These are phyloP conservation scores for Dipodascopsis tothii DNA, from an alignment of 805 yeast species.

Conservation along the genomic window DNA sequence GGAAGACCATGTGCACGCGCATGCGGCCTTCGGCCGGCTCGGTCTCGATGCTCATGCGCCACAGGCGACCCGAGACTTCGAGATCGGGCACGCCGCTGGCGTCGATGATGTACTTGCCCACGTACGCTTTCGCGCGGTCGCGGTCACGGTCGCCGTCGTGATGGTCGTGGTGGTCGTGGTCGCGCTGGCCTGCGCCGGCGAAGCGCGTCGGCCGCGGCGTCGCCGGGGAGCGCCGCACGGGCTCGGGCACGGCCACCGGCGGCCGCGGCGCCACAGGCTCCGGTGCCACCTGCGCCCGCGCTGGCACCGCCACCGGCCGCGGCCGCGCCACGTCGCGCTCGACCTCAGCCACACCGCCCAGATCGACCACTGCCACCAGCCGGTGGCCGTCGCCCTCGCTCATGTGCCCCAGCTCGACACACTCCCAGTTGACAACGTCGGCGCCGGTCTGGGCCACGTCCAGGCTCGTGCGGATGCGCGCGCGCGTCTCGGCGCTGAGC, in stretches of 20 bases:
- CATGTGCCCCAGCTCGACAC: neutral
- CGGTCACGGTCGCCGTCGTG: no score
- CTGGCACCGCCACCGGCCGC: no score
- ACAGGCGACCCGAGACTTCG: neutral
- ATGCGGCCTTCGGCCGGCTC: neutral
- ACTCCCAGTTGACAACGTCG: neutral
- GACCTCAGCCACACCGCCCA: neutral
- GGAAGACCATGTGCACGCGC: neutral
- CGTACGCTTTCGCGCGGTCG: neutral
- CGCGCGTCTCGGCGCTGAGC: neutral
- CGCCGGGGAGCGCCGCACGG: no score
- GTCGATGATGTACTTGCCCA: neutral
- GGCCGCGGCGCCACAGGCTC: no score
- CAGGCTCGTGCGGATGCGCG: neutral
- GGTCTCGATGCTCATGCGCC: neutral
- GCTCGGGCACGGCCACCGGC: no score
- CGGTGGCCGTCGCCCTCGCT: neutral
- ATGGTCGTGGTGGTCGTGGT: no score
- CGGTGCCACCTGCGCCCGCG: no score
- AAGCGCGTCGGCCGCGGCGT: no score
- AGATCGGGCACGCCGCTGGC: neutral
- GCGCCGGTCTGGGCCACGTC: neutral
- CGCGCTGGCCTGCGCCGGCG: no score
- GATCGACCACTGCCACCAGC: neutral
- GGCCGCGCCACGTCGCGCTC: neutral